Conservation (phyloP, 179 eudicot species). For the Vitellaria paradoxa region DNA sequence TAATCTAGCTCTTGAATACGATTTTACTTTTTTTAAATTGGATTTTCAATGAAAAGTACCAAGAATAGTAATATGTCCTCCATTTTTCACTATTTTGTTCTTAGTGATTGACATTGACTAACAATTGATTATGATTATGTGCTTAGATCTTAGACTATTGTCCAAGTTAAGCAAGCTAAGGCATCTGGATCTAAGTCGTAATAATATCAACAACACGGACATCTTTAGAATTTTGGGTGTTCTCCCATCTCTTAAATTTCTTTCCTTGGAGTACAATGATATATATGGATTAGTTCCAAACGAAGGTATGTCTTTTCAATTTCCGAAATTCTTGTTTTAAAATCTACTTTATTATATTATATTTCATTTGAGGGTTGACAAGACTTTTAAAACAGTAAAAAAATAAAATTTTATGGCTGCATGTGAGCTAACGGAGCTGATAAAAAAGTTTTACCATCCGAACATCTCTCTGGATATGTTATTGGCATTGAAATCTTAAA, state of each 20-base stretch:
- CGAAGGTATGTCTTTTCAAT: not conserved
- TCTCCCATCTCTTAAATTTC: constrained; percentile 2
- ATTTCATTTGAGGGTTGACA: not conserved
- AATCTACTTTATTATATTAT: no score
- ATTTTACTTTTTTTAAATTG: no score
- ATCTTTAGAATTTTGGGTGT: not conserved
- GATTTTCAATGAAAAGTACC: no score
- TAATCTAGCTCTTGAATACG: no score
- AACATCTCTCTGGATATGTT: no score
- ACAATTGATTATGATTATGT: not conserved
- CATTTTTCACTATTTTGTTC: no score
- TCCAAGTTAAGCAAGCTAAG: not conserved
- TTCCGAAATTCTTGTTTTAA: not conserved
- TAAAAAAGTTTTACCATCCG: no score
- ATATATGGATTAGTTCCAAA: not conserved
- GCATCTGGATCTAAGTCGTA: not conserved
- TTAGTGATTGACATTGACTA: no score
- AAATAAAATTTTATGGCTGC: not conserved
- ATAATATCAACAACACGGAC: not conserved
- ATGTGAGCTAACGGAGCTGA: no score
- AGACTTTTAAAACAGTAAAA: not conserved
- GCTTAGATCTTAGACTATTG: not conserved
- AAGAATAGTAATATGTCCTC: no score
- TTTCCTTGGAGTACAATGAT: not conserved
- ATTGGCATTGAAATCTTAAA: no score